Evolutionary conservation across 768 basidiomycete genomes (phyloP).

Genomic region (Termitomyces sp.): DNA sequence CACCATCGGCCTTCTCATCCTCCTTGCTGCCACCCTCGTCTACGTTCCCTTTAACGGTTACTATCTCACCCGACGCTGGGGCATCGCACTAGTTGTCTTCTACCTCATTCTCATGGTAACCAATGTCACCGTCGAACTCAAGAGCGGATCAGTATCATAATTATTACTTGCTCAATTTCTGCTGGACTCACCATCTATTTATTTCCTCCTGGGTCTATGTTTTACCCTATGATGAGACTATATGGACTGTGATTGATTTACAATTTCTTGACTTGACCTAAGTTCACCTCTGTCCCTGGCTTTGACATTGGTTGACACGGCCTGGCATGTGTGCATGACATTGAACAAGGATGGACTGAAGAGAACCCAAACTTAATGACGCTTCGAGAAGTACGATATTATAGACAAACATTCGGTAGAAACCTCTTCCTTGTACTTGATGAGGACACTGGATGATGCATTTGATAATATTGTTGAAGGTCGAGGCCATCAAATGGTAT

Average conservation of each 20-base stretch:
- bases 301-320: not conserved
- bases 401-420: too few relatives aligned
- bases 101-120: conserved; percentile 76
- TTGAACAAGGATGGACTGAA: too few relatives aligned
- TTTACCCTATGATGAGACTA: not conserved
- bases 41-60: conserved; percentile 87
- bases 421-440: too few relatives aligned
- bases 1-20: conserved; percentile 70
- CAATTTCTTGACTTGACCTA: not conserved
- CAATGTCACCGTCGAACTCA: conserved; percentile 79
- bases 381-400: too few relatives aligned
- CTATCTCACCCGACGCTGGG: conserved; percentile 78
- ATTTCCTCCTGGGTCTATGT: not conserved
- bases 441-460: too few relatives aligned
- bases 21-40: conserved; percentile 74
- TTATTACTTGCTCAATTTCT: not conserved
- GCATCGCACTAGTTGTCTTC: conserved; percentile 67
- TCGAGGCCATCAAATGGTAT: too few relatives aligned
- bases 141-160: conserved; percentile 16
- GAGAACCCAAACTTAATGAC: too few relatives aligned
- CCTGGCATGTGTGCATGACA: too few relatives aligned
- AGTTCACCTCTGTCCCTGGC: not conserved
- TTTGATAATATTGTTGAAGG: too few relatives aligned
- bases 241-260: not conserved
- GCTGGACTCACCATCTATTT: not conserved